Percentiles rank a stretch among this genome's conserved stretches.
Evolutionary conservation across 1,139 yeast species (phyloP).

Genomic region (Sugiyamaella paludigena): DNA sequence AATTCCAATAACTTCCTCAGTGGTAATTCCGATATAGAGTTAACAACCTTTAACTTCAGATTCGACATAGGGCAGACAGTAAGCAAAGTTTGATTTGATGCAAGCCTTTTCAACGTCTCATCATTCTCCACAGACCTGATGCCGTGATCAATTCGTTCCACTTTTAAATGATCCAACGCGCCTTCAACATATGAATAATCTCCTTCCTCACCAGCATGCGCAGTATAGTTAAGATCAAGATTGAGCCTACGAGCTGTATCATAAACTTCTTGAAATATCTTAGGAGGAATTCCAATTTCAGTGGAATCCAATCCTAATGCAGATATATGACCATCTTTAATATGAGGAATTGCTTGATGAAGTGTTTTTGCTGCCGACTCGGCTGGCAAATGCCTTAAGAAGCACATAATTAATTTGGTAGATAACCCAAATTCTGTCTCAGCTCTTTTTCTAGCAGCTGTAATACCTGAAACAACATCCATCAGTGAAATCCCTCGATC

Average conservation of each 20-base stretch:
- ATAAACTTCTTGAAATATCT: conserved; percentile 62
- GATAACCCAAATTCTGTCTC: conserved; percentile 56
- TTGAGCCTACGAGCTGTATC: conserved; percentile 44
- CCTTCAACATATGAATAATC: conserved; percentile 59
- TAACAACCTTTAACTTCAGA: conserved; percentile 69
- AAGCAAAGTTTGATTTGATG: conserved; percentile 53
- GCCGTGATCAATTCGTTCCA: conserved; percentile 76
- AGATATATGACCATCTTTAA: conserved; percentile 55
- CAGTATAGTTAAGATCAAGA: conserved; percentile 56
- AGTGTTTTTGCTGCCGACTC: conserved; percentile 56
- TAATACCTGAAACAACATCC: conserved; percentile 60
- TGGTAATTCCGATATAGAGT: conserved; percentile 64
- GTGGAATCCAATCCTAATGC: conserved; percentile 78
- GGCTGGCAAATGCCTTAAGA: conserved; percentile 69
- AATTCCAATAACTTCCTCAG: conserved; percentile 55
- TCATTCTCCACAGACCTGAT: conserved; percentile 57
- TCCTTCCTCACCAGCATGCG: conserved; percentile 89
- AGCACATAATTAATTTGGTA: conserved; percentile 72
- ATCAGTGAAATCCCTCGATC: conserved; percentile 62
- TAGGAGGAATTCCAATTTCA: conserved; percentile 74
- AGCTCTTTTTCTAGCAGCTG: conserved; percentile 62
- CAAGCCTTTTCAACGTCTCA: conserved; percentile 53
- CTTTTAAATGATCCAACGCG: conserved; percentile 57
- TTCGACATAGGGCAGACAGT: conserved; percentile 77
- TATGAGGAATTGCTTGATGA: conserved; percentile 49